Conservation (phyloP, 768 basidiomycete species). For the Xerocomus spinulosus region DNA sequence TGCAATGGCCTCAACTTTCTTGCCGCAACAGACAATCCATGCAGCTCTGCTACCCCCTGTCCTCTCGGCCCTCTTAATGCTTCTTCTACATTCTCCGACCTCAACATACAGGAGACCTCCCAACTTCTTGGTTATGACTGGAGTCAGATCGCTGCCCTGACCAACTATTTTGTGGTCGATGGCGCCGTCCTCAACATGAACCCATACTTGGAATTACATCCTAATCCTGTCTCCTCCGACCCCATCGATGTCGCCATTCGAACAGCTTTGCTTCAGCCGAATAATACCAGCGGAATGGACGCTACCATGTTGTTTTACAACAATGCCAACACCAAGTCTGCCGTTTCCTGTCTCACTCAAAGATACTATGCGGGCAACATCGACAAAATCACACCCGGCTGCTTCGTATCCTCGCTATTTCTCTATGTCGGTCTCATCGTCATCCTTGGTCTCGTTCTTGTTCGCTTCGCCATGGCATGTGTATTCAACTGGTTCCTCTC, state of each 20-base stretch:
- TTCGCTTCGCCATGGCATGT: constrained; percentile 94
- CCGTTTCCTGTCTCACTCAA: constrained; percentile 75
- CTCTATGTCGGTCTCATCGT: constrained; percentile 88
- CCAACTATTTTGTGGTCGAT: constrained; percentile 83
- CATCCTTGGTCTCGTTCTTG: constrained; percentile 84
- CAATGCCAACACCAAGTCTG: constrained; percentile 54
- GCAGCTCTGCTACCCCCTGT: constrained; percentile 56
- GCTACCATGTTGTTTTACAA: constrained; percentile 85
- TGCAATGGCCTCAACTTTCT: constrained; percentile 63
- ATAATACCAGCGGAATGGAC: constrained; percentile 68
- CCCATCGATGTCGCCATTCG: constrained; percentile 81
- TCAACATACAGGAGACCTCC: constrained; percentile 62
- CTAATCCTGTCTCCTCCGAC: constrained; percentile 63
- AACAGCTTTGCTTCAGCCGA: constrained; percentile 50
- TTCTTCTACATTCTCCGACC: constrained; percentile 51
- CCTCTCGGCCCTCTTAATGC: constrained; percentile 58
- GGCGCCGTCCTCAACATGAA: constrained; percentile 91
- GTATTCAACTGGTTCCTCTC: constrained; percentile 97
- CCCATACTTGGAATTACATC: constrained; percentile 77
- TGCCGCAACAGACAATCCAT: constrained; percentile 73
- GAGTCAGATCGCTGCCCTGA: constrained; percentile 72
- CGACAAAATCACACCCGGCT: constrained; percentile 94
- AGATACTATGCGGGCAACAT: constrained; percentile 93
- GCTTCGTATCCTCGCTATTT: constrained; percentile 85
- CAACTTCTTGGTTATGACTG: constrained; percentile 85